Evolutionary conservation across 1,139 yeast species (phyloP).

Genomic region (Wickerhamomyces sp.): DNA sequence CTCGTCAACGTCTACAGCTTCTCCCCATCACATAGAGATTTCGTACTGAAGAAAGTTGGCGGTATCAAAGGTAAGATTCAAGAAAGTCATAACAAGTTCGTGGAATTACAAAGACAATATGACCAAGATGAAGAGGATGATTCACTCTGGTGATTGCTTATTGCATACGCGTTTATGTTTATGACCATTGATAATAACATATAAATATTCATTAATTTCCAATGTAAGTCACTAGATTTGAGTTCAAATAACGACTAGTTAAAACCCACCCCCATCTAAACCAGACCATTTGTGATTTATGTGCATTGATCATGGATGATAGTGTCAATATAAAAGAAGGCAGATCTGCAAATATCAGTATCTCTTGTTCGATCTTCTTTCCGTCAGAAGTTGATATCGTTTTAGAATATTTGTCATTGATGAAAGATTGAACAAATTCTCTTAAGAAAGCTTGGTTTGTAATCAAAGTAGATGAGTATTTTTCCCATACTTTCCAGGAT

Average conservation of each 20-base stretch:
- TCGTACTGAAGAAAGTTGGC: not conserved
- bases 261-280: slow-evolving; percentile 87
- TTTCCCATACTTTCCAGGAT: slow-evolving; percentile 42
- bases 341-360: slow-evolving; percentile 42
- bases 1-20: slow-evolving; percentile 2
- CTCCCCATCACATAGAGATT: slow-evolving; percentile 1
- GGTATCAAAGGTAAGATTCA: slow-evolving; percentile 2
- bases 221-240: slow-evolving; percentile 53
- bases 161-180: no score
- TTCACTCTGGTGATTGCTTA: slow-evolving; percentile 24
- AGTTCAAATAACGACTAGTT: slow-evolving; percentile 56
- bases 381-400: no score
- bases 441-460: slow-evolving; percentile 29
- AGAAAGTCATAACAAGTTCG: slow-evolving; percentile 13
- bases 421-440: not conserved
- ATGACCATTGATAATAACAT: no score
- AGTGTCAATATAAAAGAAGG: slow-evolving; percentile 55
- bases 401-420: not conserved
- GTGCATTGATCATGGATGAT: slow-evolving; percentile 80
- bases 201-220: no score
- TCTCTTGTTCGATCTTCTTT: not conserved
- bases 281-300: slow-evolving; percentile 92
- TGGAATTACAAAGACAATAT: slow-evolving; percentile 20
- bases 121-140: slow-evolving; percentile 34
- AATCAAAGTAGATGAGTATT: slow-evolving; percentile 46